Base-by-base conservation (phyloP, 768 basidiomycete species). In the Dictyophora rubrovolvata region DNA sequence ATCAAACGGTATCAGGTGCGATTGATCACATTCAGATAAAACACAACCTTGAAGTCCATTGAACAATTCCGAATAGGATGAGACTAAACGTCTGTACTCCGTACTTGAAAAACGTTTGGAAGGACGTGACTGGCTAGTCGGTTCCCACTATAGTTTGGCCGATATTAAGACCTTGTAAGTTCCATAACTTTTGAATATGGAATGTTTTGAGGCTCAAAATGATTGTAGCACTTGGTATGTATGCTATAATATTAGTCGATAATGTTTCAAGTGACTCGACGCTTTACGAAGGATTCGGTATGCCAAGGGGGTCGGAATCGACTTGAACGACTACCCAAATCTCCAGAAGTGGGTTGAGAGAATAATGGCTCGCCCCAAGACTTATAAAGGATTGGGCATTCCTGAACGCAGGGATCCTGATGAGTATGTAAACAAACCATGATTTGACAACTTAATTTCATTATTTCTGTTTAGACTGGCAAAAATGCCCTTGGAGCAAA, bases 31-130 rank as follows among this genome's bases (percentile, higher is more conserved):
- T 2, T 21, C n/a, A 22, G n/a, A n/a, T 50, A 6, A 23, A 16
- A n/a, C n/a, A 4, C 16, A n/a, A 8, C 35, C 21, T 49, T 53
- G 50, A 37, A 21, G 20, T 16, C 28, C 4, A 71, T 72, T 63
- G 70, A 34, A 14, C 14, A n/a, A 28, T 6, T 42, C 7, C 20
- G 1, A n/a, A 12, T 14, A 59, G 20, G 83, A 90, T 28, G 93
- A 95, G 75, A 89, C 89, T 1, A 83, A 81, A 63, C 81, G 93
- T 22, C 77, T 94, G 20, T 93, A 87, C 67, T 75, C 81, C 18
- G 93, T 94, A 2, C 78, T 94, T 49, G 83, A 94, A 65, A 82
- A 84, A 54, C 82, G 87, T 21, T 78, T 94, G 17, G 70, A 75
- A 51, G 81, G 76, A 51, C 80, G 87, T 16, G 89, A 93, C 37